phyloP scores from a whole-genome alignment of 78 protist genomes.

The Pelomyxa schiedti region DNA sequence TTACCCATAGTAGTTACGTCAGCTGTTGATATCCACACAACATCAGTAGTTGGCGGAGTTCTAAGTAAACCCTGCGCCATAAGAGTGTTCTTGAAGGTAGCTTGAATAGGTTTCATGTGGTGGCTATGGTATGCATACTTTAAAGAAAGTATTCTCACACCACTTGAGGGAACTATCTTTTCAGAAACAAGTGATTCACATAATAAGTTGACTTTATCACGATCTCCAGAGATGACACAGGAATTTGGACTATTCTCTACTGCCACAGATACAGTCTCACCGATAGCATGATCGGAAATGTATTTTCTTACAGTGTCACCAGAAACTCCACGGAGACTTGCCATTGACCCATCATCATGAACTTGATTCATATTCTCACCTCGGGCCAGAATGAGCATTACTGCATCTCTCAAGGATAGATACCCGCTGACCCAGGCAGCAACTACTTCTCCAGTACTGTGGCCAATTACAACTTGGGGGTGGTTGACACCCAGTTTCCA shows the following conservation, averaged over 20 bases:
- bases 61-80: too few relatives aligned
- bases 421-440: slow-evolving; percentile 34
- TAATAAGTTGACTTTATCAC: slow-evolving; percentile 2
- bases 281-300: too few relatives aligned
- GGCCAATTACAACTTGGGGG: slow-evolving; percentile 43
- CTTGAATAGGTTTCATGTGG: slow-evolving; percentile 17
- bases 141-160: slow-evolving; percentile 7
- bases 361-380: slow-evolving; percentile 22
- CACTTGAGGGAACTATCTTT: neutral
- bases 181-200: neutral
- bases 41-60: too few relatives aligned
- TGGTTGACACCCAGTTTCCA: slow-evolving; percentile 2
- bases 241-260: neutral
- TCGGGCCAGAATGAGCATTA: slow-evolving; percentile 21
- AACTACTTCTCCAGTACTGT: slow-evolving; percentile 46
- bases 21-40: neutral
- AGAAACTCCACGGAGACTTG: too few relatives aligned
- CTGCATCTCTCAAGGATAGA: slow-evolving; percentile 8
- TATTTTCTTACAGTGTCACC: too few relatives aligned
- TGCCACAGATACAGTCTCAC: neutral
- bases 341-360: too few relatives aligned
- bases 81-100: too few relatives aligned
- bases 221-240: neutral
- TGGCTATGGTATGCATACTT: slow-evolving; percentile 33
- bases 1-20: neutral